Evolutionary conservation across 2,329 filamentous ascomycete species (phyloP).

Genomic region (Claviceps maximensis): DNA sequence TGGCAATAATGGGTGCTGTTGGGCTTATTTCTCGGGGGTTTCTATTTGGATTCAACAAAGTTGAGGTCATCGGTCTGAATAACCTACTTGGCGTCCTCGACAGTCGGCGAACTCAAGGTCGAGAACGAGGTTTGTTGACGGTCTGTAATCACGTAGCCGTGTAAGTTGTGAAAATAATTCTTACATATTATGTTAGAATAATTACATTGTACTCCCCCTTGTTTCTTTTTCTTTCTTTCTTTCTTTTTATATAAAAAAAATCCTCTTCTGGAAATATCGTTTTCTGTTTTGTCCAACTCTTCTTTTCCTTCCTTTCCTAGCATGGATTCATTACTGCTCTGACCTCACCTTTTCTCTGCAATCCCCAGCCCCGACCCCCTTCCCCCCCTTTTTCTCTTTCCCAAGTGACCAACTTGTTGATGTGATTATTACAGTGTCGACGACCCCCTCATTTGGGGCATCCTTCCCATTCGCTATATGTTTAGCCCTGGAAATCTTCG

Average conservation of each 20-base stretch:
- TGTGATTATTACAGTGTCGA: constrained; percentile 51
- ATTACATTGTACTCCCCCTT: background rate
- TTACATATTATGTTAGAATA: too few relatives aligned
- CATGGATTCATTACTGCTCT: background rate
- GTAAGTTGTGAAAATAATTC: constrained; percentile 11
- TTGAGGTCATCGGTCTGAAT: constrained; percentile 66
- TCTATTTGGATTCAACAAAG: constrained; percentile 57
- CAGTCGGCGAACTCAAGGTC: constrained; percentile 48
- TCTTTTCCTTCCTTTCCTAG: too few relatives aligned
- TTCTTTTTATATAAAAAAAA: background rate
- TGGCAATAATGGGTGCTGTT: constrained; percentile 59
- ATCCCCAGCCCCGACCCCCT: too few relatives aligned
- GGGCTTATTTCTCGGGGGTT: constrained; percentile 61
- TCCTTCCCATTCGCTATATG: constrained; percentile 61
- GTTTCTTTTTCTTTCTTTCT: background rate
- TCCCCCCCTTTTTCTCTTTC: background rate
- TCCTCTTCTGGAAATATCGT: background rate
- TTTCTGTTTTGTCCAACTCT: background rate
- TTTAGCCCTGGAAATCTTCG: constrained; percentile 63
- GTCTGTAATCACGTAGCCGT: constrained; percentile 34
- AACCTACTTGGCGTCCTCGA: constrained; percentile 66
- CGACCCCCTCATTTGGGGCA: constrained; percentile 88
- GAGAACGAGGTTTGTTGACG: constrained; percentile 70
- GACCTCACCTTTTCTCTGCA: background rate
- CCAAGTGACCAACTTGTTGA: background rate